phyloP scores from a whole-genome alignment of 2,329 filamentous ascomycete species.

The Niveomyces coronatus region DNA sequence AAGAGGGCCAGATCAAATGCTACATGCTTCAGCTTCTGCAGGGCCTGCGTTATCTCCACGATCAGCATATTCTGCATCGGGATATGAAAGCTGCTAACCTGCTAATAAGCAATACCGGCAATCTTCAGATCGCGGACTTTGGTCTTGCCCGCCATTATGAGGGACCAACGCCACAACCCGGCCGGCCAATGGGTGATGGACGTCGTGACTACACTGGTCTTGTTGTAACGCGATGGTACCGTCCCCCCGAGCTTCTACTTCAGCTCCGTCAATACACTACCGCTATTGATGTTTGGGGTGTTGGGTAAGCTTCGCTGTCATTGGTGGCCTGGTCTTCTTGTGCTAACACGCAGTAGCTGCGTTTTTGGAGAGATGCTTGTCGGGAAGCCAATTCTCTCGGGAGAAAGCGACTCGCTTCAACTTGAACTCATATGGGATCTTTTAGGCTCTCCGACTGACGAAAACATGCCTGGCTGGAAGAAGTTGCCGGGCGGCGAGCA shows the following conservation, averaged over 20 bases:
- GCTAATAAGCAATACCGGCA: conserved; percentile 86
- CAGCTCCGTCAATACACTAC: conserved; percentile 89
- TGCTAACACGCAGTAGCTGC: conserved; percentile 48
- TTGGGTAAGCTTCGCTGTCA: conserved; percentile 54
- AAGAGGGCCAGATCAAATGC: conserved; percentile 90
- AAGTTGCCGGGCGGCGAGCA: conserved; percentile 71
- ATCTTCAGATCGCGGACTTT: conserved; percentile 95
- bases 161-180: conserved; percentile 65
- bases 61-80: conserved; percentile 80
- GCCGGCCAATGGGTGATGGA: conserved; percentile 73
- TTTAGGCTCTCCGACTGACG: conserved; percentile 79
- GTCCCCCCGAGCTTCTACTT: conserved; percentile 84
- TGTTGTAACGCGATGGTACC: conserved; percentile 94
- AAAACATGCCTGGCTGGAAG: conserved; percentile 88
- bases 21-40: conserved; percentile 91
- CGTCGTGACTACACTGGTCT: conserved; percentile 89
- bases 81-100: conserved; percentile 99
- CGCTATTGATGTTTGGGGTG: conserved; percentile 96
- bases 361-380: conserved; percentile 98
- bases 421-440: conserved; percentile 90
- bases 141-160: conserved; percentile 91
- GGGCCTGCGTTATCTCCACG: conserved; percentile 82
- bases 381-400: conserved; percentile 83
- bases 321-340: neutral
- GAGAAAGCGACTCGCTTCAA: conserved; percentile 81